Evolutionary conservation across 2,329 filamentous ascomycete genomes (phyloP).

Genomic region (Leptographium procerum): DNA sequence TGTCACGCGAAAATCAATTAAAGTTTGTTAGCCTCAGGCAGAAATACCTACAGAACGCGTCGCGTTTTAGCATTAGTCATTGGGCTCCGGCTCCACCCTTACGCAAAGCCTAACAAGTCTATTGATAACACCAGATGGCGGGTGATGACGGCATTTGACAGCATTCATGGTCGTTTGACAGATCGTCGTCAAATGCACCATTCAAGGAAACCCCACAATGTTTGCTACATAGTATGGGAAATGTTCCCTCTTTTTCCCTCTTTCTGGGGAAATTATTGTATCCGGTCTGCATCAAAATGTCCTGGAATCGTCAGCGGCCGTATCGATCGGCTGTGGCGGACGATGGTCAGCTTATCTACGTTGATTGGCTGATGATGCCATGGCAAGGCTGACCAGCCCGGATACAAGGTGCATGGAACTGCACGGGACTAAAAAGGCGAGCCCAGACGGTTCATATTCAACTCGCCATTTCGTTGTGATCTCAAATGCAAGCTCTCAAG

Average conservation of each 20-base stretch:
- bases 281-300: too few relatives aligned
- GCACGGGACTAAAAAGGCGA: too few relatives aligned
- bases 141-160: too few relatives aligned
- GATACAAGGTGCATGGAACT: background rate
- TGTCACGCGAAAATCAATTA: slow-evolving; percentile 4
- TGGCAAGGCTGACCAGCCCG: background rate
- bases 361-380: background rate
- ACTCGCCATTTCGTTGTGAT: background rate
- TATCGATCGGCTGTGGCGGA: background rate
- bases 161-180: too few relatives aligned
- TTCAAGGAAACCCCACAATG: too few relatives aligned
- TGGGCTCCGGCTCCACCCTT: background rate
- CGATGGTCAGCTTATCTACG: background rate
- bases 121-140: too few relatives aligned
- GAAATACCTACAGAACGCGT: background rate
- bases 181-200: too few relatives aligned
- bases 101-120: too few relatives aligned
- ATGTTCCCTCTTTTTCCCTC: too few relatives aligned
- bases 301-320: background rate
- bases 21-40: background rate
- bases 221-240: too few relatives aligned
- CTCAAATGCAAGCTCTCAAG: background rate
- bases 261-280: too few relatives aligned
- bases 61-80: background rate
- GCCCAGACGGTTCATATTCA: too few relatives aligned